Conservation (phyloP, 1,284 basidiomycete species). For the Fomitopsis betulina region DNA sequence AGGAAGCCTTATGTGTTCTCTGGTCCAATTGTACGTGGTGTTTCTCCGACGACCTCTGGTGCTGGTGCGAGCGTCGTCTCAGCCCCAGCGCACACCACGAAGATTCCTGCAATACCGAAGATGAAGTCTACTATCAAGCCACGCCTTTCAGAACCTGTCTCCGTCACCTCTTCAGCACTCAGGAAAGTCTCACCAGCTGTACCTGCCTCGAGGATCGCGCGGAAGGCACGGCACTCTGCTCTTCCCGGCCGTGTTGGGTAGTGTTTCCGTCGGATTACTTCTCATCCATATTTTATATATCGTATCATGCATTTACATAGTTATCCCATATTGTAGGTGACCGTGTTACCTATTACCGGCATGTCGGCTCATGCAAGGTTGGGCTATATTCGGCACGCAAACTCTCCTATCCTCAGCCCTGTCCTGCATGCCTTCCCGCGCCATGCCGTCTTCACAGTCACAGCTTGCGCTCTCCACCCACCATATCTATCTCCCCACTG, state of each 20-base stretch:
- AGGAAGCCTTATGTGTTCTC: background rate
- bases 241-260: background rate
- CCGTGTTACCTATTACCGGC: background rate
- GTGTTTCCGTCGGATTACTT: background rate
- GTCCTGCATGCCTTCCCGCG: background rate
- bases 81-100: background rate
- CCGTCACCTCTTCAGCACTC: background rate
- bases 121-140: background rate
- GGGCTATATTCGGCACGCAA: background rate
- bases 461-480: background rate
- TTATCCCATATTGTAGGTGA: background rate
- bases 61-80: background rate
- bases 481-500: background rate
- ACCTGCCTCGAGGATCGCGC: background rate
- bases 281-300: background rate
- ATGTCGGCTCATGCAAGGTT: background rate
- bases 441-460: background rate
- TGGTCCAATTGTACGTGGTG: background rate
- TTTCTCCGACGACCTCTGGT: background rate
- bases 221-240: background rate
- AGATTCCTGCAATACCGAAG: background rate
- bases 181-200: background rate
- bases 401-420: background rate
- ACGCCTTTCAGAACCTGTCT: background rate
- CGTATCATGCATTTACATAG: too few relatives aligned